Evolutionary conservation across 352 stramenopile species (phyloP).

Genomic region (Globisporangium parvum): DNA sequence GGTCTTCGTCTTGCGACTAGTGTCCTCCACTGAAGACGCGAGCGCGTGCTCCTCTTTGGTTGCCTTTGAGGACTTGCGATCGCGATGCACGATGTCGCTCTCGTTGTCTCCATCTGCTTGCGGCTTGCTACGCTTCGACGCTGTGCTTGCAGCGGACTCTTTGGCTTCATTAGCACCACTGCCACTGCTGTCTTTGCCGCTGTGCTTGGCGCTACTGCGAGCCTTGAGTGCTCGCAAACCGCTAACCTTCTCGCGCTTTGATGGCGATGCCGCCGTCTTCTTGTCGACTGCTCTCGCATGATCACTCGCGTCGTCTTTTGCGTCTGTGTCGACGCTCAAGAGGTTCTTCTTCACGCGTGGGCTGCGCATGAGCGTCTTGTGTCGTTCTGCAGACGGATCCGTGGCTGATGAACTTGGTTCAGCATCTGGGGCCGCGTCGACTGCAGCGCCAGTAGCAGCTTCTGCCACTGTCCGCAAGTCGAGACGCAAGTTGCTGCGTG

Average conservation of each 20-base stretch:
- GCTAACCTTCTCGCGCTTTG: neutral
- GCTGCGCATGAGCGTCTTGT: slow-evolving; percentile 6
- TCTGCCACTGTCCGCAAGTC: neutral
- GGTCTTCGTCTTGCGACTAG: neutral
- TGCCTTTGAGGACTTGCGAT: neutral
- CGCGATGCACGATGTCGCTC: neutral
- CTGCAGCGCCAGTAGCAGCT: neutral
- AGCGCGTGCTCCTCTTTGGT: neutral
- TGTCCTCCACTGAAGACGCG: neutral
- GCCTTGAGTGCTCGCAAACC: neutral
- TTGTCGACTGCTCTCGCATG: neutral
- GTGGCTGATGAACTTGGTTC: neutral
- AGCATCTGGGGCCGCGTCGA: neutral
- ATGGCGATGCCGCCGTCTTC: neutral
- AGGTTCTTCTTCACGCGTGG: slow-evolving; percentile 6
- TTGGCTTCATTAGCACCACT: neutral
- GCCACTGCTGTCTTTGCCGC: neutral
- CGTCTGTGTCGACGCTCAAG: neutral
- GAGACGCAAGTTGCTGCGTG: neutral
- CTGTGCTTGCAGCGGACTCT: neutral
- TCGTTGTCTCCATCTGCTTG: neutral
- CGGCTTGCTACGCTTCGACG: neutral
- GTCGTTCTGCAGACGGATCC: neutral
- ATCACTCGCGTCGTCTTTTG: neutral
- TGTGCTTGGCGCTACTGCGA: neutral